phyloP scores from a whole-genome alignment of 2,329 filamentous ascomycete genomes.

The Macroventuria anomochaeta region DNA sequence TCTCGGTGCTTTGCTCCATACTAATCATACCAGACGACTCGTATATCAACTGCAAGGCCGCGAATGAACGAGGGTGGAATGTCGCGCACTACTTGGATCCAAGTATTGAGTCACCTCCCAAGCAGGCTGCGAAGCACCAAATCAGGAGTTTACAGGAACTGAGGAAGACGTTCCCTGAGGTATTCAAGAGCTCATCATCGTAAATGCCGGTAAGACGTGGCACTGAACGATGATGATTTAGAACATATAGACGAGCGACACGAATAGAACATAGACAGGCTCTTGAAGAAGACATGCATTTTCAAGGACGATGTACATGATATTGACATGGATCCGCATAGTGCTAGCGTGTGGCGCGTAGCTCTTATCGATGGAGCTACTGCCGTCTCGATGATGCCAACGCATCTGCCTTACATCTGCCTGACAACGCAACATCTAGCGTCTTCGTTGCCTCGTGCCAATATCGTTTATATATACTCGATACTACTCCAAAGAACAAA shows the following conservation, averaged over 20 bases:
- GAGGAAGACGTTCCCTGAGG: conserved; percentile 76
- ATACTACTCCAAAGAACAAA: not conserved
- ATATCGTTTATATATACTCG: not conserved
- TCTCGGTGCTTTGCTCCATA: not conserved
- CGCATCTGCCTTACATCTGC: conserved; percentile 15
- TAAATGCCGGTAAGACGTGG: not conserved
- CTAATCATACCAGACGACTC: conserved; percentile 75
- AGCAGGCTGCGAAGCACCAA: conserved; percentile 73
- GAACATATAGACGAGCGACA: not conserved
- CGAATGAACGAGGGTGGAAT: conserved; percentile 83
- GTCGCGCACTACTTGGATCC: conserved; percentile 86
- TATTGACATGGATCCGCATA: not conserved
- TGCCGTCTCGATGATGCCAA: conserved; percentile 14
- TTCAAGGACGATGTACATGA: not conserved
- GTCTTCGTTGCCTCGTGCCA: not conserved
- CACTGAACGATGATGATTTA: not conserved
- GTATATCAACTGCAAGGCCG: conserved; percentile 77
- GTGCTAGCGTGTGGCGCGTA: not conserved
- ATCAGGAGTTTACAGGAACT: conserved; percentile 80
- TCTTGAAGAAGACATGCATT: no score
- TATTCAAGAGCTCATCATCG: conserved; percentile 69
- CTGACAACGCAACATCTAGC: not conserved
- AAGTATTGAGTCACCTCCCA: conserved; percentile 66
- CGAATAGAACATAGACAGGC: not conserved
- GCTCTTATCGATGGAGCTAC: conserved; percentile 14